These are phyloP conservation scores for Kwoniella botswanensis DNA, from an alignment of 768 basidiomycete species.

Conservation along the genomic window DNA sequence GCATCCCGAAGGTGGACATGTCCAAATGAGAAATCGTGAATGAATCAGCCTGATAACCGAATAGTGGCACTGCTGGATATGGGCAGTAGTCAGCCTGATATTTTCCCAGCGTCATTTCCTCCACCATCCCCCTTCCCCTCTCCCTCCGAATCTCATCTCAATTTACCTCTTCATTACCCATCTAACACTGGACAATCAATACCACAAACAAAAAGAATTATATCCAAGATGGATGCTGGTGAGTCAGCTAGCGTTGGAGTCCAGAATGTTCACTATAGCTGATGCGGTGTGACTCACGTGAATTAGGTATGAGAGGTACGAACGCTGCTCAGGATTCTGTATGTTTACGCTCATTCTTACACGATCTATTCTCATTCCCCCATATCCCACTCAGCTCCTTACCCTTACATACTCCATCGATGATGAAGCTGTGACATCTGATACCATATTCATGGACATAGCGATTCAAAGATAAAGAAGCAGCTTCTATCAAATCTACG, in stretches of 20 bases:
- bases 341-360: constrained; percentile 8
- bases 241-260: constrained; percentile 7
- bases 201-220: neutral
- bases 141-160: neutral
- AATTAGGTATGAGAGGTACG: constrained; percentile 50
- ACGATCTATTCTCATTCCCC: neutral
- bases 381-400: too few relatives aligned
- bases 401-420: too few relatives aligned
- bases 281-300: too few relatives aligned
- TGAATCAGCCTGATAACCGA: constrained; percentile 11
- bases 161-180: neutral
- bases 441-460: too few relatives aligned
- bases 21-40: constrained; percentile 8
- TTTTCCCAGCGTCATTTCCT: neutral
- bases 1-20: constrained; percentile 1
- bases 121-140: neutral
- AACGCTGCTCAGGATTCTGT: constrained; percentile 53
- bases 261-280: too few relatives aligned
- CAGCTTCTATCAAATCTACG: constrained; percentile 81
- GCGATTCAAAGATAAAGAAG: constrained; percentile 93
- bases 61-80: neutral
- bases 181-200: neutral
- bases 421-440: too few relatives aligned
- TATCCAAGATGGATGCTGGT: constrained; percentile 41
- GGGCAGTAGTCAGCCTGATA: constrained; percentile 2